Evolutionary conservation across 345 rosid genomes (phyloP), one percentile per base, ranked within the genome.

Genomic region (Aquilaria sinensis): DNA sequence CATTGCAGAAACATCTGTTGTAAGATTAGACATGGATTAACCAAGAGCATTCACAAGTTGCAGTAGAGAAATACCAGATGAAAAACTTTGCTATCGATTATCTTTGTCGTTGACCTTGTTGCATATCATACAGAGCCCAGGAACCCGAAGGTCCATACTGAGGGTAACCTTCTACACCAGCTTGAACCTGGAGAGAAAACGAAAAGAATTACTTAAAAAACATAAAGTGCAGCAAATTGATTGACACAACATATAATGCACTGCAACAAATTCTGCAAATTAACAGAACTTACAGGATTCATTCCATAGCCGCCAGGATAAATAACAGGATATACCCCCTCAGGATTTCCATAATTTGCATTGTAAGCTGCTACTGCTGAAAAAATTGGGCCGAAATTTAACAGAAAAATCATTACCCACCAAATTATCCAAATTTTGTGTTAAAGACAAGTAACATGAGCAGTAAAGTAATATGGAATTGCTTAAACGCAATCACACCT

Each of bases 261-360:
- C 16, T 13, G 59, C 10, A 53, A 41, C 13, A 54, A 13, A 10
- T 51, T 10, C 13, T 23, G 56, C 46, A 47, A 54, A 54, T 41
- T n/a, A 51, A n/a, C 6, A 53, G 5, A 66, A 82, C 98, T 87
- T 81, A 89, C 98, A 55, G 88, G 87, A 81, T 84, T 83, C 83
- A 84, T 75, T 78, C 77, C 83, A 74, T 87, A 93, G 76, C 74
- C 81, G 47, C 72, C 77, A 59, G 81, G 90, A 76, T 83, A 89
- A 57, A 84, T 79, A 51, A 70, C 88, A 49, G 78, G 59, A 79
- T 84, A 89, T 61, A 75, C 88, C 63, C 84, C 75, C 77, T 93
- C 97, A 47, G 75, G 85, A 77, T 82, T 87, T 12, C 80, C 78
- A 62, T 81, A 84, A 66, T 72, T 81, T 51, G 86, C 68, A 75